These are phyloP conservation scores for Colletotrichum viniferum DNA, from an alignment of 2,329 filamentous ascomycete species.

Conservation along the genomic window DNA sequence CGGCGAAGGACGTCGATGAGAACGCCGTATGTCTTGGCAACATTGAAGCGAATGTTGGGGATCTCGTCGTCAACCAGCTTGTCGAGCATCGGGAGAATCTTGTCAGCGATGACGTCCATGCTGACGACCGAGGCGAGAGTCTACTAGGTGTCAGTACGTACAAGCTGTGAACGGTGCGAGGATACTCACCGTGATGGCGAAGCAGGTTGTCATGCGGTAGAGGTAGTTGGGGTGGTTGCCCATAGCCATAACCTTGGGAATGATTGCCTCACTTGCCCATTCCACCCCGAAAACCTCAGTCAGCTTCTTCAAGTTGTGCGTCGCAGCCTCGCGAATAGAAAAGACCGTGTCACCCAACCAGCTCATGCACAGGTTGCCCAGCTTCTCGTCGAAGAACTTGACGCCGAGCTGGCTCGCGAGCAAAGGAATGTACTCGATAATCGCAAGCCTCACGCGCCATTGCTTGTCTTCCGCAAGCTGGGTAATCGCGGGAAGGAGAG, in stretches of 20 bases:
- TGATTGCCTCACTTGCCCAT: slow-evolving; percentile 96
- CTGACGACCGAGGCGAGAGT: slow-evolving; percentile 93
- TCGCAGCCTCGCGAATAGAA: slow-evolving; percentile 96
- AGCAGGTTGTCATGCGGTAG: slow-evolving; percentile 99
- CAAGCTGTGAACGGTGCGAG: slow-evolving; percentile 7
- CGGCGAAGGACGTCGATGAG: slow-evolving; percentile 91
- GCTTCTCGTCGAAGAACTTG: slow-evolving; percentile 97
- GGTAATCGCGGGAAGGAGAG: slow-evolving; percentile 94
- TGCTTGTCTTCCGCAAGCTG: slow-evolving; percentile 99
- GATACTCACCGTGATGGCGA: slow-evolving; percentile 88
- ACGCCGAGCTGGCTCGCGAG: slow-evolving; percentile 95
- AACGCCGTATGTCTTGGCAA: slow-evolving; percentile 94
- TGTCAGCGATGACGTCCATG: slow-evolving; percentile 89
- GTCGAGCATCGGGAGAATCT: slow-evolving; percentile 94
- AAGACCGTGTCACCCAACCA: slow-evolving; percentile 99
- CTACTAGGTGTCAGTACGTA: slow-evolving; percentile 51
- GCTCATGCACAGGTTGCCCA: slow-evolving; percentile 94
- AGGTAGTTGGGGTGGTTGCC: slow-evolving; percentile 98
- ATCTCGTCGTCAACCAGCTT: slow-evolving; percentile 94
- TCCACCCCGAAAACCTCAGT: slow-evolving; percentile 98
- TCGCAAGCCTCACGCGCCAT: slow-evolving; percentile 96
- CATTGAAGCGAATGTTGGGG: slow-evolving; percentile 99
- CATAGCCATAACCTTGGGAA: slow-evolving; percentile 99
- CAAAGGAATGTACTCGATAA: slow-evolving; percentile 98
- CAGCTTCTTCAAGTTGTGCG: slow-evolving; percentile 96